phyloP scores from a whole-genome alignment of 805 yeast genomes.

The Lachancea cidri region DNA sequence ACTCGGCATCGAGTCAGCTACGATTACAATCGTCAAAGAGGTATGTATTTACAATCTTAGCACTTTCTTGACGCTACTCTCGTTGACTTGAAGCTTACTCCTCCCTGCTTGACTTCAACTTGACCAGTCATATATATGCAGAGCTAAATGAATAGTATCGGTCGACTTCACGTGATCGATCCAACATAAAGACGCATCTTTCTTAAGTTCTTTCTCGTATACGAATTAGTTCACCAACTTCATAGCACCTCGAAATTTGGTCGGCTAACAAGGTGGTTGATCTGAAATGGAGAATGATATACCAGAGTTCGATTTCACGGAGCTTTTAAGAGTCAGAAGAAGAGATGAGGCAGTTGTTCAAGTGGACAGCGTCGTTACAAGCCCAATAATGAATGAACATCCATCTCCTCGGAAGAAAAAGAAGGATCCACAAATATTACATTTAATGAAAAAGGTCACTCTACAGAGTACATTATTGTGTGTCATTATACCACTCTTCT shows the following conservation, averaged over 20 bases:
- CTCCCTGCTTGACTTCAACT: too few relatives aligned
- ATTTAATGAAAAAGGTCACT: conserved; percentile 22
- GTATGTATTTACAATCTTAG: too few relatives aligned
- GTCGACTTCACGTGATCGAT: too few relatives aligned
- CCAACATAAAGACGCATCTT: too few relatives aligned
- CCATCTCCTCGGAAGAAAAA: conserved; percentile 9
- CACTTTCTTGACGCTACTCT: too few relatives aligned
- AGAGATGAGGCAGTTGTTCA: not conserved
- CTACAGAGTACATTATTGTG: conserved; percentile 20
- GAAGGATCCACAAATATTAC: conserved; percentile 24
- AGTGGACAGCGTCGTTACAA: not conserved
- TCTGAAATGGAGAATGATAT: conserved; percentile 15
- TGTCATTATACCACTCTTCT: conserved; percentile 21
- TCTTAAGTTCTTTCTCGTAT: not conserved
- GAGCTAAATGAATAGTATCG: too few relatives aligned
- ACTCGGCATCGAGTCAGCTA: too few relatives aligned
- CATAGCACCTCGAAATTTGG: not conserved
- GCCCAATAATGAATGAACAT: not conserved
- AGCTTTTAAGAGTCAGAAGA: conserved; percentile 10
- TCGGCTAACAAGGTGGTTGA: not conserved
- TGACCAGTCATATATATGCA: too few relatives aligned
- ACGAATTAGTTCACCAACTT: not conserved
- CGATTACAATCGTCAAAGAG: too few relatives aligned
- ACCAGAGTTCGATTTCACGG: conserved; percentile 22
- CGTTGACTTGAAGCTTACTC: too few relatives aligned